Evolutionary conservation across 2,329 filamentous ascomycete species (phyloP), one percentile per base, ranked within the genome.

Genomic region (Monosporascus cannonballus): DNA sequence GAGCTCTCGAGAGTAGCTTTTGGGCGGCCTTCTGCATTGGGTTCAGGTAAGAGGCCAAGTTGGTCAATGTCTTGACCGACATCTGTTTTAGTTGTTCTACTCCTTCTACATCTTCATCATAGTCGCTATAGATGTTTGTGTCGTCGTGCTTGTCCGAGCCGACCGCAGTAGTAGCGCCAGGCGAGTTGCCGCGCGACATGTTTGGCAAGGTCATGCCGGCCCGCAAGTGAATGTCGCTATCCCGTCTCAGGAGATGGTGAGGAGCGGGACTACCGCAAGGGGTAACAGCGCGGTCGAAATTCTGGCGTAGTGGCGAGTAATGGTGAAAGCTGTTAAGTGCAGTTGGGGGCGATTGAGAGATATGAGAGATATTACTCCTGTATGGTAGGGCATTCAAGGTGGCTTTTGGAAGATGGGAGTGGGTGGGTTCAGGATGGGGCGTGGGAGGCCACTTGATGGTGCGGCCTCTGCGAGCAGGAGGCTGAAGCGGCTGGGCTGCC

Each of bases 21-120:
- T 76, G 76, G 53, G 79, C 79, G 42, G 66, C 68, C 64, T 76
- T 75, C 63, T 80, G 79, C 62, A 71, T 75, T 7, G 78, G 78
- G 57, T 83, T 83, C 4, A 74, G 70, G 57, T 81, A 82, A 1
- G 79, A 81, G 17, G 79, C 79, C 57, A 82, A 62, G 57, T 76
- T 81, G 39, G 75, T 73, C 22, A 81, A 69, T 30, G 72, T 75
- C 59, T 80, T 79, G 60, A 76, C 71, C 14, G 70, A 54, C 56
- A 65, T 67, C 56, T 73, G 68, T 46, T 66, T 73, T 53, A 69
- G 65, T 48, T 60, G 56, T 20, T 69, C 64, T 50, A 63, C 63
- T 6, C 54, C 54, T 30, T 59, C 54, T 9, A 68, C 65, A 47
- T 60, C 63, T 6, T 66, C 67, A 38, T 60, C 57, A 17, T 46